These are phyloP conservation scores for Gaultheria prostrata DNA, from an alignment of 148 eudicot species.

Conservation along the genomic window DNA sequence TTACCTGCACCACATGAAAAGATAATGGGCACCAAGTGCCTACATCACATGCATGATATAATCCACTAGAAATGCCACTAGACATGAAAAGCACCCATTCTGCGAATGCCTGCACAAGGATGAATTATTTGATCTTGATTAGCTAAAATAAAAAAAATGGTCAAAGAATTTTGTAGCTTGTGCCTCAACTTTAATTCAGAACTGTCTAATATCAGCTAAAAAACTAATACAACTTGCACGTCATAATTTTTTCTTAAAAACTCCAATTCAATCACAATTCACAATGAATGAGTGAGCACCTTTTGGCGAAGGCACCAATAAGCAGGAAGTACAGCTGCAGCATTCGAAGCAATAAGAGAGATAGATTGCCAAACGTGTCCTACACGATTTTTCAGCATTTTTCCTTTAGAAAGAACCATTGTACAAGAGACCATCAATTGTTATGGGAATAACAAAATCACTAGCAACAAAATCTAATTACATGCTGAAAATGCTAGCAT, in stretches of 20 bases:
- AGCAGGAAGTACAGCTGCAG: slow-evolving; percentile 93
- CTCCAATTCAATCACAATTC: neutral
- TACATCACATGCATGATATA: slow-evolving; percentile 95
- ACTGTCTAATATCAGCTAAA: neutral
- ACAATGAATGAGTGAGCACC: slow-evolving; percentile 32
- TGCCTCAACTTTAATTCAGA: neutral
- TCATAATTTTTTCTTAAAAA: neutral
- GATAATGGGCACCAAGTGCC: slow-evolving; percentile 82
- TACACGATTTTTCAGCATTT: slow-evolving; percentile 42
- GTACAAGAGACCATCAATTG: slow-evolving; percentile 2
- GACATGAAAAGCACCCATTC: slow-evolving; percentile 85
- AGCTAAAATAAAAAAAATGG: neutral
- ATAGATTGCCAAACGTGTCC: slow-evolving; percentile 88
- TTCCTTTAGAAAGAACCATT: slow-evolving; percentile 17
- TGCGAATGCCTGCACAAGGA: slow-evolving; percentile 69
- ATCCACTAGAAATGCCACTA: slow-evolving; percentile 86
- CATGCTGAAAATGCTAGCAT: neutral
- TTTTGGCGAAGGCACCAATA: slow-evolving; percentile 78
- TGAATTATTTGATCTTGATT: neutral
- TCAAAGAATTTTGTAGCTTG: neutral
- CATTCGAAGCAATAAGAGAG: slow-evolving; percentile 84
- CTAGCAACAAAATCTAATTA: neutral
- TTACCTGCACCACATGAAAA: slow-evolving; percentile 76
- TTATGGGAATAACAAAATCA: neutral
- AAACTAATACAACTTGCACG: neutral